A percentile compares a stretch with the other conserved stretches of the same genome.
These are phyloP conservation scores for Colletotrichum endophyticum DNA, from an alignment of 2,329 filamentous ascomycete genomes.

Conservation along the genomic window DNA sequence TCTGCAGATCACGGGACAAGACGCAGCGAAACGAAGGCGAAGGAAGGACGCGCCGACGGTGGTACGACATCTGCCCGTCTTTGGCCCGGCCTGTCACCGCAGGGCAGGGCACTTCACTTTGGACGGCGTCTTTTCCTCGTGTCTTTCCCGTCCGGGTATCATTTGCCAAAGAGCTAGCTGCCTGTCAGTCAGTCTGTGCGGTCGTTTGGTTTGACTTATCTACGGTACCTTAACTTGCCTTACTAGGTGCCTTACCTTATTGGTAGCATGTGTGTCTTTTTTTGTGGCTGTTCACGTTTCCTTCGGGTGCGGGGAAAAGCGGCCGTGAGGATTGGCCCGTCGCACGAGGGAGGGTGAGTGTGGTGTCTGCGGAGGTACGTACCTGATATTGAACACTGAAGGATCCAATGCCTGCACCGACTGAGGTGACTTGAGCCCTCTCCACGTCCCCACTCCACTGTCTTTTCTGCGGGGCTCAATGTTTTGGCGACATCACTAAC, in stretches of 20 bases:
- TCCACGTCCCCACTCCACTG: neutral
- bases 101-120: neutral
- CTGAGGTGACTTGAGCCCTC: neutral
- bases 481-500: neutral
- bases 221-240: neutral
- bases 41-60: neutral
- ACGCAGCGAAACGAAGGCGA: neutral
- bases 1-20: neutral
- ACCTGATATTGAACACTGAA: neutral
- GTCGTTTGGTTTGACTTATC: neutral
- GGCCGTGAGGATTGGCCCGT: neutral
- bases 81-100: neutral
- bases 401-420: neutral
- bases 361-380: neutral
- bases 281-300: neutral
- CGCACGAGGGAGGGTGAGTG: neutral
- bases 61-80: neutral
- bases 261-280: neutral
- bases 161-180: neutral
- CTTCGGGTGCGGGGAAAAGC: conserved; percentile 1
- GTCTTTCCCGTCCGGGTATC: neutral
- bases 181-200: neutral
- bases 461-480: neutral
- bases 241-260: neutral
- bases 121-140: neutral